phyloP scores from a whole-genome alignment of 2,329 filamentous ascomycete species.

The Corinectria fuckeliana region DNA sequence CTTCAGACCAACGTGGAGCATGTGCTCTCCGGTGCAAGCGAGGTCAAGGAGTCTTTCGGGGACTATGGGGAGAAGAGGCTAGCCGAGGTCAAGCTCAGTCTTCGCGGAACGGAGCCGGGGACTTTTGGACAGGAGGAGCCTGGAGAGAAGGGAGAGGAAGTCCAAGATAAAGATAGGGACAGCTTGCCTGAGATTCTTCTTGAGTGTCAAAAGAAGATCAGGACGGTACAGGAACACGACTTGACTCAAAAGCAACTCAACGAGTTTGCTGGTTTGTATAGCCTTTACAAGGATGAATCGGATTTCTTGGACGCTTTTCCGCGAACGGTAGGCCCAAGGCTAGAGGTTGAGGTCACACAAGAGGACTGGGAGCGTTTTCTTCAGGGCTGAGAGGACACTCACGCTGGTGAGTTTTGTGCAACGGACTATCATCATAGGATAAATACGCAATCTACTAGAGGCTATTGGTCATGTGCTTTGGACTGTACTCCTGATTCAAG shows the following conservation, averaged over 20 bases:
- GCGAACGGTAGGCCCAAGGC: neutral
- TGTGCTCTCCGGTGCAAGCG: too few species aligned
- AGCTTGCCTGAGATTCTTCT: neutral
- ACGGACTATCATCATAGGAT: too few species aligned
- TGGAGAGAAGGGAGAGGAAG: neutral
- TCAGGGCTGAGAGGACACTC: neutral
- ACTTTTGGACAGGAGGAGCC: neutral
- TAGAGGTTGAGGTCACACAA: neutral
- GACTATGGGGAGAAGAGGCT: neutral
- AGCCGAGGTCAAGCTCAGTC: neutral
- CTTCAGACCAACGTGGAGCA: neutral
- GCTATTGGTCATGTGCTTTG: neutral
- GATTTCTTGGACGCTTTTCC: neutral
- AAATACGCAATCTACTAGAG: too few species aligned
- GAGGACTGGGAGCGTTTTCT: neutral
- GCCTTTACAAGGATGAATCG: neutral
- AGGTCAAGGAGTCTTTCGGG: too few species aligned
- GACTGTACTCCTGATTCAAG: conserved; percentile 12
- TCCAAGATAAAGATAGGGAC: too few species aligned
- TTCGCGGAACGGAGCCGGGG: neutral
- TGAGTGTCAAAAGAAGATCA: neutral
- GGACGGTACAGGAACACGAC: neutral
- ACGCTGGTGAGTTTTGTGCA: too few species aligned
- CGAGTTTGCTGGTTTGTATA: neutral
- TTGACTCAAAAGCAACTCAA: neutral